phyloP scores from a whole-genome alignment of 306 rosid genomes.

The Cucurbita pepo region DNA sequence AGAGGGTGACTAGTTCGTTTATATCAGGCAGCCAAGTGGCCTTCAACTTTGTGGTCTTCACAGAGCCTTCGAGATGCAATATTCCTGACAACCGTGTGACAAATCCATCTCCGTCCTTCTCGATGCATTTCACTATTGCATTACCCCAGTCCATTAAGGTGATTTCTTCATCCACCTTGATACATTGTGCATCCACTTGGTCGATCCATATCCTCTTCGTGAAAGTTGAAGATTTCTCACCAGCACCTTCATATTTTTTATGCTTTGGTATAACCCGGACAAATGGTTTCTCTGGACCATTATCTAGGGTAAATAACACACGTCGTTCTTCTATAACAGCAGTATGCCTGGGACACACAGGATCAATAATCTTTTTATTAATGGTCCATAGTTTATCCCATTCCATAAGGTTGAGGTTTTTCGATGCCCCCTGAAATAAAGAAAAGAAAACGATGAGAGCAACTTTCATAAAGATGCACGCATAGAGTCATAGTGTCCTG shows the following conservation, averaged over 20 bases:
- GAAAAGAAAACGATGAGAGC: slow-evolving; percentile 6
- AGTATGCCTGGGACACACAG: slow-evolving; percentile 89
- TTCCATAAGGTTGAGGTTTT: slow-evolving; percentile 94
- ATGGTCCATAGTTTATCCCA: slow-evolving; percentile 98
- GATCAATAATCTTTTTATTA: slow-evolving; percentile 88
- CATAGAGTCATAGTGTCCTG: not conserved
- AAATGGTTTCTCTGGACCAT: slow-evolving; percentile 79
- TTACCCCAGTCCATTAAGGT: slow-evolving; percentile 95
- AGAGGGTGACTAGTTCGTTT: slow-evolving; percentile 53
- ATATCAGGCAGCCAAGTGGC: slow-evolving; percentile 84
- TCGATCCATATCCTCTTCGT: slow-evolving; percentile 63
- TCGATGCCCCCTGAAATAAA: slow-evolving; percentile 67
- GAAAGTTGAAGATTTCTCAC: slow-evolving; percentile 64
- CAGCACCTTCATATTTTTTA: slow-evolving; percentile 79
- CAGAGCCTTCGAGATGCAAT: slow-evolving; percentile 88
- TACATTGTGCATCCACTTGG: slow-evolving; percentile 47
- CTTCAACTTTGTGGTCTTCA: slow-evolving; percentile 67
- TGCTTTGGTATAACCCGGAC: slow-evolving; percentile 69
- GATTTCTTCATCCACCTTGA: slow-evolving; percentile 63
- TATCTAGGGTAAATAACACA: slow-evolving; percentile 49
- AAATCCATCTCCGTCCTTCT: slow-evolving; percentile 55
- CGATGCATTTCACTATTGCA: slow-evolving; percentile 56
- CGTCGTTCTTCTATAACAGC: slow-evolving; percentile 55
- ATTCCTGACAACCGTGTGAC: slow-evolving; percentile 48
- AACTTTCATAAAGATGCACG: slow-evolving; percentile 1